A percentile compares a stretch with the other conserved stretches of the same genome.
phyloP scores from a whole-genome alignment of 2,329 filamentous ascomycete genomes.

The Penicillium sp. region DNA sequence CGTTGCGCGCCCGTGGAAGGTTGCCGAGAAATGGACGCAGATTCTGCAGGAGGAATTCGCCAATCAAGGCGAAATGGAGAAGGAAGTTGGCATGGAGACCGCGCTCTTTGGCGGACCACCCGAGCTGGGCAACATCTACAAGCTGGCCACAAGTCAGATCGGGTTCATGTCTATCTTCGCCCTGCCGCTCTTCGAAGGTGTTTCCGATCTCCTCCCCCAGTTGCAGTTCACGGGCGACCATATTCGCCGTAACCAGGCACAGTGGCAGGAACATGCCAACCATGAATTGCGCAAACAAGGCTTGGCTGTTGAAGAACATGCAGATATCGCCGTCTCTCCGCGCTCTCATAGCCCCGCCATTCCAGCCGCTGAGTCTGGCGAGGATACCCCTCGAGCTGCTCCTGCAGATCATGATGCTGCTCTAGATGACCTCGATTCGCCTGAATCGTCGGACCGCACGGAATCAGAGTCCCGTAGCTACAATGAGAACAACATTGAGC shows the following conservation, averaged over 20 bases:
- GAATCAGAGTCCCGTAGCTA: slow-evolving; percentile 19
- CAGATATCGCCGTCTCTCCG: slow-evolving; percentile 34
- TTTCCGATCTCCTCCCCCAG: slow-evolving; percentile 80
- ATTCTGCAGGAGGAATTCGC: slow-evolving; percentile 96
- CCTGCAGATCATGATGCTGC: slow-evolving; percentile 3
- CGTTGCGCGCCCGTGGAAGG: slow-evolving; percentile 80
- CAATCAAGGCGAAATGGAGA: slow-evolving; percentile 88
- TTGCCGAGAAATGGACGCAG: slow-evolving; percentile 85
- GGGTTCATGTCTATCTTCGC: slow-evolving; percentile 98
- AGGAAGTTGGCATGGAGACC: slow-evolving; percentile 81
- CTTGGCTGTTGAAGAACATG: slow-evolving; percentile 23
- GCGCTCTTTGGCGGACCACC: slow-evolving; percentile 78
- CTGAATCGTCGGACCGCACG: slow-evolving; percentile 15
- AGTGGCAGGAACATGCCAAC: slow-evolving; percentile 58
- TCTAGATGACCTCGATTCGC: slow-evolving; percentile 21
- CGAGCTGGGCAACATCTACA: slow-evolving; percentile 79
- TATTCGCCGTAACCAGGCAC: slow-evolving; percentile 71
- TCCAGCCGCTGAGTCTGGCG: slow-evolving; percentile 4
- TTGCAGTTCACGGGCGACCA: slow-evolving; percentile 84
- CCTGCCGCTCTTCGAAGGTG: slow-evolving; percentile 83
- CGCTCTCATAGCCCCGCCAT: slow-evolving; percentile 37
- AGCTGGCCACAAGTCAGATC: slow-evolving; percentile 83
- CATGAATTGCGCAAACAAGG: slow-evolving; percentile 32
- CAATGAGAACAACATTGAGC: slow-evolving; percentile 39
- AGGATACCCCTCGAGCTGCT: slow-evolving; percentile 12